Evolutionary conservation across 257 asterid genomes (phyloP).

Genomic region (Solanum infundibuliforme): DNA sequence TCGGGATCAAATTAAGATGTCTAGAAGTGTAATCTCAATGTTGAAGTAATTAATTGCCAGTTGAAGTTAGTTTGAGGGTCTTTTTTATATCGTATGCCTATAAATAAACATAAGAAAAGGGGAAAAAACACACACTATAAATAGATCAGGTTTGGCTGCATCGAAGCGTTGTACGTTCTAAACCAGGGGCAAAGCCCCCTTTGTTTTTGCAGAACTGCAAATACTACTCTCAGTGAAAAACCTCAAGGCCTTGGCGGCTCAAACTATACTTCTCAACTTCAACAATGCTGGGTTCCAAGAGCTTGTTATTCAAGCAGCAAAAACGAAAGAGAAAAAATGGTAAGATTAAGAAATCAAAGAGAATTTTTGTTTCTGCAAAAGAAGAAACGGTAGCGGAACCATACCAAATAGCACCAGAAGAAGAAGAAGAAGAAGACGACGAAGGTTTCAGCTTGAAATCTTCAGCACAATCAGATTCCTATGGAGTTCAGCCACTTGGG

Average conservation of each 20-base stretch:
- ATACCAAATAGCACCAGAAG: conserved; percentile 7
- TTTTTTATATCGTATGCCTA: too few relatives aligned
- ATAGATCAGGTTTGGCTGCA: background rate
- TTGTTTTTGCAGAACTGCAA: background rate
- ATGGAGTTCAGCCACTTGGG: conserved; percentile 86
- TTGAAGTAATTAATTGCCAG: too few relatives aligned
- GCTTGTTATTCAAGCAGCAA: conserved; percentile 23
- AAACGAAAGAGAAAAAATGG: conserved; percentile 22
- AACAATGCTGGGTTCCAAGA: conserved; percentile 42
- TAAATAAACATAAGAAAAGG: background rate
- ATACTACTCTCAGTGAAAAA: background rate
- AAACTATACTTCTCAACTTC: background rate
- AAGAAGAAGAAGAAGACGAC: conserved; percentile 33
- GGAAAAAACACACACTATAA: too few relatives aligned
- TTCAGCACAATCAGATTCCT: conserved; percentile 46
- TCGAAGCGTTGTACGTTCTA: background rate
- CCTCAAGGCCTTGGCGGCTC: background rate
- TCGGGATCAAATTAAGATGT: background rate
- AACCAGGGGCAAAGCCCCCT: background rate
- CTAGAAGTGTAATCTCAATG: background rate
- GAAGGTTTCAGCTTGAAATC: conserved; percentile 63
- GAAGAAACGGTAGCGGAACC: conserved; percentile 4
- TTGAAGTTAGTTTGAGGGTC: background rate
- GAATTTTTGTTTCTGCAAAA: conserved; percentile 10
- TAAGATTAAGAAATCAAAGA: conserved; percentile 14